Base-by-base conservation (phyloP, 1,139 yeast genomes). In the Saccharomyces hybrid region DNA sequence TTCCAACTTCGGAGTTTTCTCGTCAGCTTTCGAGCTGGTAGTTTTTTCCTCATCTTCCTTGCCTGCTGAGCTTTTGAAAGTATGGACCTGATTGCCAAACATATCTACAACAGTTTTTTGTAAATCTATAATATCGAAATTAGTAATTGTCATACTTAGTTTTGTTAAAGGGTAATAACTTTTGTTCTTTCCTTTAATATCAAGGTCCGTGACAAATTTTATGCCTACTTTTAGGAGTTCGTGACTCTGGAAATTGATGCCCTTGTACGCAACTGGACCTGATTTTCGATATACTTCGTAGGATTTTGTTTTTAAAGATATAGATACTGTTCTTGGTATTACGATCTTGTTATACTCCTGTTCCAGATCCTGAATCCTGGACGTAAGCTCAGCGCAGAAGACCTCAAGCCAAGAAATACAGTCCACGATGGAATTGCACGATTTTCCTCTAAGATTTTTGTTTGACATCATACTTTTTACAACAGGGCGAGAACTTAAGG, bases 381-480 rank as follows among this genome's bases (percentile, higher is more conserved):
- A 83, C 38, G 80, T 73, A 48, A 93, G 71, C 64, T 93, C 99
- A 0, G 93, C 95, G 0, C 86, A 78, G 71, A 84, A 90, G 0
- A 93, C 96, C 50, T 78, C 81, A 8, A 91, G 72, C 99, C 99
- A 93, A 38, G 83, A 85, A 5, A 75, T 64, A 26, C 88, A 82
- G 62, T 89, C 97, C 2, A 73, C 73, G 2, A 78, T 61, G 1
- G 77, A 75, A 6, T 69, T 71, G 4, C 90, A 80, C 0, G 86
- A 80, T n/a, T 71, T 72, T 0, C 79, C 76, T 55, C 83, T 70
- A 67, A 93, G 84, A 63, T 90, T 88, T 66, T 93, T 93, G 51
- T 86, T 82, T 0, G 97, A 86, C 73, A 84, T 83, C 98, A 93
- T 90, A 1, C 96, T 85, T 65, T 90, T 89, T 23, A 88, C 78